A percentile compares a stretch with the other conserved stretches of the same genome.
phyloP scores from a whole-genome alignment of 2,329 filamentous ascomycete genomes.

The Cladosporium sp. region DNA sequence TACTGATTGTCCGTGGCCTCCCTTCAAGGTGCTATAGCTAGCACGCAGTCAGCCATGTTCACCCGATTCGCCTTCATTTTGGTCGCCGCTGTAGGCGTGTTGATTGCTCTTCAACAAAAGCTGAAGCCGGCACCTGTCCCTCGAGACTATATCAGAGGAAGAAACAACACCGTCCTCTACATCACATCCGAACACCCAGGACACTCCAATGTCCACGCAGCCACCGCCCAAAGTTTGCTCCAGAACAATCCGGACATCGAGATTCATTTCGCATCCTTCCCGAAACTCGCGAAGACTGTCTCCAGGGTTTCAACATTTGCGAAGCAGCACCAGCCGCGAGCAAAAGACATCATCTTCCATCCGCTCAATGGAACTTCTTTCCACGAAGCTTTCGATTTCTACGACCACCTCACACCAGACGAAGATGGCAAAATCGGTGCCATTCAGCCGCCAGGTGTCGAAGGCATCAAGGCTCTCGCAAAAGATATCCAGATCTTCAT shows the following conservation, averaged over 20 bases:
- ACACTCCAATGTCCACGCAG: slow-evolving; percentile 13
- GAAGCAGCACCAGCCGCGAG: not conserved
- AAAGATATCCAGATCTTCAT: slow-evolving; percentile 18
- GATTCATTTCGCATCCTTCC: slow-evolving; percentile 17
- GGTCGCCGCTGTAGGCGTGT: not conserved
- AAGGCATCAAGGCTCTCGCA: slow-evolving; percentile 10
- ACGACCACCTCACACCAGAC: not conserved
- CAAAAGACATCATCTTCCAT: slow-evolving; percentile 12
- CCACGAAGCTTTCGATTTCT: not conserved
- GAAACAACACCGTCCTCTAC: slow-evolving; percentile 13
- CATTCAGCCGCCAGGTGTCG: not conserved
- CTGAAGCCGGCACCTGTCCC: not conserved
- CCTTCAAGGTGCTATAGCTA: not conserved
- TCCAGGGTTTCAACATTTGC: slow-evolving; percentile 5
- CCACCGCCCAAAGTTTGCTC: slow-evolving; percentile 15
- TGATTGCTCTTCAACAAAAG: slow-evolving; percentile 11
- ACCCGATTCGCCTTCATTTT: not conserved
- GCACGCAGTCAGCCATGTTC: not conserved
- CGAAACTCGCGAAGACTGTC: slow-evolving; percentile 1
- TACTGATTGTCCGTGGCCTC: not conserved
- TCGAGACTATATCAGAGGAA: slow-evolving; percentile 9
- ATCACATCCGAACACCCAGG: slow-evolving; percentile 14
- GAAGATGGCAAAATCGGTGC: slow-evolving; percentile 12
- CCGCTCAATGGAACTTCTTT: not conserved
- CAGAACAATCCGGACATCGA: slow-evolving; percentile 3